phyloP scores from a whole-genome alignment of 2,329 filamentous ascomycete species.

The Nothophaeocryptopus gaeumannii region DNA sequence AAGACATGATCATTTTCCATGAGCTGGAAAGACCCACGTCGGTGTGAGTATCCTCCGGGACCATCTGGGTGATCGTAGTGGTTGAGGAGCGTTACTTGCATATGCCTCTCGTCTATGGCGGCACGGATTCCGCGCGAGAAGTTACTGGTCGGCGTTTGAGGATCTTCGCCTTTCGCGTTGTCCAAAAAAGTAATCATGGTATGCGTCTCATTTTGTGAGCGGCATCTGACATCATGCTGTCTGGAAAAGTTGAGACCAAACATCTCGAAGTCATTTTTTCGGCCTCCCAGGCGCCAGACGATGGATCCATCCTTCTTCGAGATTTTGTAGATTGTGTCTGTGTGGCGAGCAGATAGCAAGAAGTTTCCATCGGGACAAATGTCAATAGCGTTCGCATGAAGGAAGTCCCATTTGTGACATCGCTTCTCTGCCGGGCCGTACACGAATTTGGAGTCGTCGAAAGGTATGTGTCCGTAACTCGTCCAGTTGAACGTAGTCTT shows the following conservation, averaged over 20 bases:
- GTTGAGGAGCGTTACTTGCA: constrained; percentile 10
- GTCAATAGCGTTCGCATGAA: constrained; percentile 42
- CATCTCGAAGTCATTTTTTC: constrained; percentile 13
- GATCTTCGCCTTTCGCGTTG: constrained; percentile 41
- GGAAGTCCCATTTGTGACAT: constrained; percentile 14
- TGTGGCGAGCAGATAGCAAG: constrained; percentile 51
- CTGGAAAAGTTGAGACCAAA: constrained; percentile 37
- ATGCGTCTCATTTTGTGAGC: constrained; percentile 40
- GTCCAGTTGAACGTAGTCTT: constrained; percentile 36
- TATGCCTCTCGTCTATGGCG: constrained; percentile 13
- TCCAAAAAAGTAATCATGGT: constrained; percentile 51
- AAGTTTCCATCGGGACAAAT: constrained; percentile 49
- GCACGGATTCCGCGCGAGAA: constrained; percentile 22
- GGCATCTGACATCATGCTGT: constrained; percentile 49
- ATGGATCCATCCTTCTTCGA: constrained; percentile 47
- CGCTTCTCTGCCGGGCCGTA: not conserved
- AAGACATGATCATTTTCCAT: constrained; percentile 53
- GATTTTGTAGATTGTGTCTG: constrained; percentile 48
- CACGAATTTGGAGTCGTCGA: constrained; percentile 12
- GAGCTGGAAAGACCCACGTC: constrained; percentile 32
- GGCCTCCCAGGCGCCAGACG: constrained; percentile 46
- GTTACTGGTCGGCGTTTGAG: constrained; percentile 9
- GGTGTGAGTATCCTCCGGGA: constrained; percentile 44
- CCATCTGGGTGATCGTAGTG: constrained; percentile 20
- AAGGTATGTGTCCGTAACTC: constrained; percentile 33